A percentile compares a stretch with the other conserved stretches of the same genome.
Conservation (phyloP, 148 eudicot genomes). For the Bassia scoparia region DNA sequence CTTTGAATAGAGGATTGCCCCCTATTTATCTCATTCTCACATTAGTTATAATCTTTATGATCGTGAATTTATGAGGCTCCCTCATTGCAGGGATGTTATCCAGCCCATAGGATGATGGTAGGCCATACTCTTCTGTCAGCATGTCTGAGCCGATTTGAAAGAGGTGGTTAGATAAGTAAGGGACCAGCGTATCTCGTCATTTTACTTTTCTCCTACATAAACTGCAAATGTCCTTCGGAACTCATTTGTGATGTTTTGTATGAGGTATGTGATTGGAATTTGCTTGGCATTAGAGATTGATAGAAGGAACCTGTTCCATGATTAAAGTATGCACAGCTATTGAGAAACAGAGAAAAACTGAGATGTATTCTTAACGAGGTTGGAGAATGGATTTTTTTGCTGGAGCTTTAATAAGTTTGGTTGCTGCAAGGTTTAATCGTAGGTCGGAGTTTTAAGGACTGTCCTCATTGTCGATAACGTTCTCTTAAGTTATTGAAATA, state of each 20-base stretch:
- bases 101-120: conserved; percentile 52
- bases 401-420: conserved; percentile 9
- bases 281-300: conserved; percentile 29
- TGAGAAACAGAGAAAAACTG: background rate
- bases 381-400: background rate
- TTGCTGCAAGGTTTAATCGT: conserved; percentile 1
- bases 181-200: conserved; percentile 46
- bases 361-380: background rate
- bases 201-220: conserved; percentile 43
- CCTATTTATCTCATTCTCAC: too few species aligned
- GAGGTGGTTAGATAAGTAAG: conserved; percentile 41
- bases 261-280: conserved; percentile 10
- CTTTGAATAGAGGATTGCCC: too few species aligned
- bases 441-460: conserved; percentile 19
- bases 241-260: conserved; percentile 11
- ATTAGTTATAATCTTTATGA: too few species aligned
- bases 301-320: conserved; percentile 21
- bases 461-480: background rate
- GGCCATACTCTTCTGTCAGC: conserved; percentile 55
- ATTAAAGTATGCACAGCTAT: too few species aligned
- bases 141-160: conserved; percentile 32
- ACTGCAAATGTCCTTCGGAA: conserved; percentile 52
- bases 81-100: conserved; percentile 49
- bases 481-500: background rate
- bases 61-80: conserved; percentile 32